Evolutionary conservation across 2,329 filamentous ascomycete species (phyloP).

Genomic region (Pseudonectria buxi): DNA sequence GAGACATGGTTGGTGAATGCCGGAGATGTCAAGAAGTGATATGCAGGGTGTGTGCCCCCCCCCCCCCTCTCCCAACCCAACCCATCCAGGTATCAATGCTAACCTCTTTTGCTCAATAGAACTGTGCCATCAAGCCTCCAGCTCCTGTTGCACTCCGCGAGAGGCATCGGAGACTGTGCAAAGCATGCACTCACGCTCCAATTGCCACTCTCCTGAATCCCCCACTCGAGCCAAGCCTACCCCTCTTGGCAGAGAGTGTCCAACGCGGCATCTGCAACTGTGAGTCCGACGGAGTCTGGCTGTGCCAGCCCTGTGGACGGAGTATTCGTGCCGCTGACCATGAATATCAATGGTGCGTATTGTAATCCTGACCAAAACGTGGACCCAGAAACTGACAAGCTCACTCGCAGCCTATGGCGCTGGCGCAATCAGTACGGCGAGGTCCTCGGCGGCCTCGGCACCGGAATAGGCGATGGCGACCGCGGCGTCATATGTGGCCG

Average conservation of each 20-base stretch:
- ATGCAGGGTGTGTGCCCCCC: slow-evolving; percentile 61
- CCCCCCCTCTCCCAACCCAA: not conserved
- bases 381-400: slow-evolving; percentile 5
- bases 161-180: slow-evolving; percentile 76
- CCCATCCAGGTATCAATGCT: too few relatives aligned
- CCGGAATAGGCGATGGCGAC: slow-evolving; percentile 80
- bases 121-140: slow-evolving; percentile 82
- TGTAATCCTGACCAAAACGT: too few relatives aligned
- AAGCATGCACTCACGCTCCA: slow-evolving; percentile 65
- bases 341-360: slow-evolving; percentile 49
- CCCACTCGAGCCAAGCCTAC: slow-evolving; percentile 34
- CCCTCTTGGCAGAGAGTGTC: slow-evolving; percentile 50
- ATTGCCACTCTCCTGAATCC: slow-evolving; percentile 49
- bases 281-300: slow-evolving; percentile 59
- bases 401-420: slow-evolving; percentile 65
- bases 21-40: slow-evolving; percentile 69
- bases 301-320: slow-evolving; percentile 78
- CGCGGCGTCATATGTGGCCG: slow-evolving; percentile 84
- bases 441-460: slow-evolving; percentile 72
- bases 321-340: slow-evolving; percentile 55
- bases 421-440: slow-evolving; percentile 84
- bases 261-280: slow-evolving; percentile 49
- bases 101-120: slow-evolving; percentile 45
- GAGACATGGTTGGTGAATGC: slow-evolving; percentile 81
- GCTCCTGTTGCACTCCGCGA: slow-evolving; percentile 59